Conservation (phyloP, 2,329 filamentous ascomycete genomes). For the Plectosphaerella plurivora region DNA sequence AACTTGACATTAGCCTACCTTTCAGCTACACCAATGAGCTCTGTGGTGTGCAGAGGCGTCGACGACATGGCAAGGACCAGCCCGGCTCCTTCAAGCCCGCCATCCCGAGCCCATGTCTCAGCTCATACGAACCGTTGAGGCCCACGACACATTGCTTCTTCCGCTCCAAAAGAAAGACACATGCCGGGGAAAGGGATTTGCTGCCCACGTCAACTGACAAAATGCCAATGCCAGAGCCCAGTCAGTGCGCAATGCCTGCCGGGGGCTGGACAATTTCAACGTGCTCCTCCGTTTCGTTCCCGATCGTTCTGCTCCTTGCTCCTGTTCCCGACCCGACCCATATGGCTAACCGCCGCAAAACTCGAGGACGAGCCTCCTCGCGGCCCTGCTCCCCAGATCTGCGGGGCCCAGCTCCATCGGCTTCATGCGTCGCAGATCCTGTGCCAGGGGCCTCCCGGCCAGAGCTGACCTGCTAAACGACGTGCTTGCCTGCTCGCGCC, state of each 20-base stretch:
- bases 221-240: not conserved
- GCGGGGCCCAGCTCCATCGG: not conserved
- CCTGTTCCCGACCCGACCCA: not conserved
- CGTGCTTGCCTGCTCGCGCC: not conserved
- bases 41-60: too few species aligned
- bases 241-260: not conserved
- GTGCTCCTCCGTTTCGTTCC: not conserved
- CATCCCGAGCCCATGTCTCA: too few species aligned
- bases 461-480: not conserved
- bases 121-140: too few species aligned
- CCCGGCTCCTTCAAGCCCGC: too few species aligned
- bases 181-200: too few species aligned
- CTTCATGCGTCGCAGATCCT: constrained; percentile 3
- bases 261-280: too few species aligned
- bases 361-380: too few species aligned
- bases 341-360: not conserved
- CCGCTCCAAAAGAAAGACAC: too few species aligned
- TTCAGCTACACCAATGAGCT: too few species aligned
- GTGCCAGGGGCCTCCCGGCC: not conserved
- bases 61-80: too few species aligned
- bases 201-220: not conserved
- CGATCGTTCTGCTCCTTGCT: not conserved
- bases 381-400: not conserved
- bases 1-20: too few species aligned
- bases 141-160: too few species aligned